Evolutionary conservation across 352 stramenopile species (phyloP).

Genomic region (Phytophthora foliorum): DNA sequence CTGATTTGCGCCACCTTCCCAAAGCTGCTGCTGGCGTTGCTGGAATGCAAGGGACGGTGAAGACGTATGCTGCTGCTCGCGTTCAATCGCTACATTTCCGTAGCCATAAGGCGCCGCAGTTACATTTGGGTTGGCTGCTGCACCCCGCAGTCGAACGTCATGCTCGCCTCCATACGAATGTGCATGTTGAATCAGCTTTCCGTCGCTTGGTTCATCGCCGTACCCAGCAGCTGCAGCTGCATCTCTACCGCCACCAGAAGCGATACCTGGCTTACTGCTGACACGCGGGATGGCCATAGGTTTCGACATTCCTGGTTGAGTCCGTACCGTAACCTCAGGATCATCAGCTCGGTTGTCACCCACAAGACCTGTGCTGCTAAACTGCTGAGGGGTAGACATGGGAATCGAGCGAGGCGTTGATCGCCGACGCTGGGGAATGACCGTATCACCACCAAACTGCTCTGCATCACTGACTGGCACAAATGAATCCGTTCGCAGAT

Average conservation of each 20-base stretch:
- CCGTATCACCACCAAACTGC: slow-evolving; percentile 30
- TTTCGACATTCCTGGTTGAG: slow-evolving; percentile 66
- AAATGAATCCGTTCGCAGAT: slow-evolving; percentile 45
- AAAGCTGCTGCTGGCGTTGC: slow-evolving; percentile 44
- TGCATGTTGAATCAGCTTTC: slow-evolving; percentile 59
- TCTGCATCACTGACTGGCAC: slow-evolving; percentile 46
- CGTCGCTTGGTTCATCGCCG: slow-evolving; percentile 27
- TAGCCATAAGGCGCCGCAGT: slow-evolving; percentile 79
- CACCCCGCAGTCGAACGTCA: slow-evolving; percentile 51
- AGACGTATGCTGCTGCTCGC: slow-evolving; percentile 34
- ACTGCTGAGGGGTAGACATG: slow-evolving; percentile 25
- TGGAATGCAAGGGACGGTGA: slow-evolving; percentile 45
- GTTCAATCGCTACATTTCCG: slow-evolving; percentile 77
- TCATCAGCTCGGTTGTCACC: slow-evolving; percentile 17
- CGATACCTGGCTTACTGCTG: slow-evolving; percentile 46
- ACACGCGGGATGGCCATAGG: slow-evolving; percentile 83
- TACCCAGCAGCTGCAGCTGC: slow-evolving; percentile 17
- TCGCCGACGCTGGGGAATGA: slow-evolving; percentile 37
- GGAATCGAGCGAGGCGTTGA: slow-evolving; percentile 55
- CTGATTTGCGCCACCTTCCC: slow-evolving; percentile 38
- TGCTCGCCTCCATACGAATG: slow-evolving; percentile 76
- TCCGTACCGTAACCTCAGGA: slow-evolving; percentile 21
- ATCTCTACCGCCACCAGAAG: slow-evolving; percentile 32
- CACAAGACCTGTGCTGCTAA: slow-evolving; percentile 24
- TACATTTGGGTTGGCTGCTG: slow-evolving; percentile 71